Evolutionary conservation across 1,284 basidiomycete species (phyloP), one percentile per base, ranked within the genome.

Genomic region (Stereum hirsutum): DNA sequence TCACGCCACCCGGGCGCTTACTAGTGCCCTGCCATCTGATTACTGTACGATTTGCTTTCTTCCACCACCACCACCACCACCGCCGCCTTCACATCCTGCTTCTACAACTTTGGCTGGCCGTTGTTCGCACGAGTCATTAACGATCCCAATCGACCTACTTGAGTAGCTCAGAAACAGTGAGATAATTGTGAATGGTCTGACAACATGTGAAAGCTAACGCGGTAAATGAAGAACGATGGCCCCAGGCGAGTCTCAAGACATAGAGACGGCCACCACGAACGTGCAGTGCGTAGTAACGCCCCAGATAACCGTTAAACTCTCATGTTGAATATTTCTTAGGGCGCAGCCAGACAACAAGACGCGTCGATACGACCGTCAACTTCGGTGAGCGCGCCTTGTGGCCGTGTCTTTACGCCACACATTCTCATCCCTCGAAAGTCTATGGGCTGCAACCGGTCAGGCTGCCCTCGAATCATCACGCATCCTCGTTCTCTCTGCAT

Each of bases 391-490:
- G 21, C 25, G 24, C 41, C 24, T 25, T n/a, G n/a, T n/a, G n/a
- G n/a, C 6, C 6, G 31, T 12, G 15, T 15, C 14, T 15, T 6
- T 7, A 31, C 23, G 33, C 21, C 39, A 11, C 14, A 10, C 33
- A 14, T 30, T 24, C 30, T 38, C 39, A 15, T 8, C 24, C 36
- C 17, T 40, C 41, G 20, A 4, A 47, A 94, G 94, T 26, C 72
- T 99, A 19, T 99, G 95, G 95, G 95, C 94, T 14, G 82, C 89
- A 2, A 83, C 89, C 0, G 96, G 95, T 2, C 95, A 99, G 63
- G 69, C 73, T n/a, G 90, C 91, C 0, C 81, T 99, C 41, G 93
- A 99, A 61, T 74, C 79, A 2, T 77, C 91, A 6, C 76, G 84
- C 42, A 72, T 97, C 38, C 75, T 98, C 20, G 78, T 96, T 39